Evolutionary conservation across 2,329 filamentous ascomycete species (phyloP), one percentile per base, ranked within the genome.

Genomic region (Amphichorda felina): DNA sequence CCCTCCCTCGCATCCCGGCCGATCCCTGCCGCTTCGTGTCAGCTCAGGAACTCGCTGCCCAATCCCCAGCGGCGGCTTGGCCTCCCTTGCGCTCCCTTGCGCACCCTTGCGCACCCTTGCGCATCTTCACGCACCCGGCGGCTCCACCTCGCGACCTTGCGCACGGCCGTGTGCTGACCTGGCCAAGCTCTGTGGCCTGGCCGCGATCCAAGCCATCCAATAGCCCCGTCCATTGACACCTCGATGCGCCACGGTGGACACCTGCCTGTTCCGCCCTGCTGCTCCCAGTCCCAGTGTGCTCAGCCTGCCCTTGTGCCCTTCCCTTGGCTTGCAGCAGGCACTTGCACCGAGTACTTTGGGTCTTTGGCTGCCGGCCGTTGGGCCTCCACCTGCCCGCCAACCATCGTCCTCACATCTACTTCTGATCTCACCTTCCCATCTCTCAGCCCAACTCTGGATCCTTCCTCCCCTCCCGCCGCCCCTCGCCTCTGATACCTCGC

Each of bases 41-140:
- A 55, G 50, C 50, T 49, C 41, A 45, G 49, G 40, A 45, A 33
- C 41, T 41, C 44, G 41, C 40, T 41, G 44, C 38, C 52, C 53
- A 55, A 55, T 55, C 53, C 48, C 44, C 45, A 46, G 27, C 43
- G 33, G 45, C 41, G 32, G n/a, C 8, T 21, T 28, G n/a, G 36
- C 28, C 13, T 36, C 35, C 35, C 35, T 36, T 30, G 34, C 28
- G 27, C 28, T 17, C 14, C 14, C n/a, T 8, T 30, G 27, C 5
- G 13, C 5, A n/a, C n/a, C n/a, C n/a, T n/a, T n/a, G n/a, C n/a
- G n/a, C n/a, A n/a, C n/a, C n/a, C n/a, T n/a, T n/a, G n/a, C n/a
- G n/a, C n/a, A n/a, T n/a, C n/a, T n/a, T n/a, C n/a, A n/a, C n/a
- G n/a, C n/a, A n/a, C n/a, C n/a, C n/a, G n/a, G n/a, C n/a, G n/a